Base-by-base conservation (phyloP, 108 stramenopile species). In the Cyclostephanos tholiformis region DNA sequence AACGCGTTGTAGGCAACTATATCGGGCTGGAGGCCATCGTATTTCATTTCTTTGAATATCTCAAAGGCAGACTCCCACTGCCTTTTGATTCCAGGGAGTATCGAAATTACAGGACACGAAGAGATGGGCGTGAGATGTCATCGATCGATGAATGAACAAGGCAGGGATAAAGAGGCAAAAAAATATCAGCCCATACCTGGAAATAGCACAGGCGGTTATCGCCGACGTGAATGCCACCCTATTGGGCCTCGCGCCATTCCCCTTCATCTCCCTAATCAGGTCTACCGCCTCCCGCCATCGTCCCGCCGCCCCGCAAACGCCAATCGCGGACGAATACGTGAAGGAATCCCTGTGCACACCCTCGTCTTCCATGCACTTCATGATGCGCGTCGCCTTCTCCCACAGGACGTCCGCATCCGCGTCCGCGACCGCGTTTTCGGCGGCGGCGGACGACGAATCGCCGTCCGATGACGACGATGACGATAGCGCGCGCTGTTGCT, bases 1-100 rank as follows among this genome's bases (percentile, higher is more conserved):
- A 94, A 65, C 22, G 93, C 86, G 79, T 94, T 94, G 81, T 88
- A 94, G 1, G 90, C 78, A 59, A 91, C 87, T 12, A 79, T 71
- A 75, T 94, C 93, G 11, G 88, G 84, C 17, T 82, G 69, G 2
- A 90, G 49, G 29, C 87, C 87, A 67, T 82, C 74, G 35, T 65
- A 63, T 53, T 79, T 85, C 89, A 94, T 94, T 29, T 84, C 83
- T 16, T 80, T 71, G 74, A 94, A 94, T 25, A 94, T 71, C 43
- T 80, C 46, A 29, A 90, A 56, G 12, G 93, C 93, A 16, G 89
- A 62, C 25, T 79, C 72, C 60, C 78, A 81, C 80, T 94, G 50
- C 44, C 89, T 89, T 50, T 84, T 74, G 38, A 80, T 53, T 2
- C 84, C 91, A 79, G n/a, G n/a, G 86, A 88, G 35, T 80, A 44